These are phyloP conservation scores for Exserohilum rostratum DNA, from an alignment of 2,329 filamentous ascomycete species.

Conservation along the genomic window DNA sequence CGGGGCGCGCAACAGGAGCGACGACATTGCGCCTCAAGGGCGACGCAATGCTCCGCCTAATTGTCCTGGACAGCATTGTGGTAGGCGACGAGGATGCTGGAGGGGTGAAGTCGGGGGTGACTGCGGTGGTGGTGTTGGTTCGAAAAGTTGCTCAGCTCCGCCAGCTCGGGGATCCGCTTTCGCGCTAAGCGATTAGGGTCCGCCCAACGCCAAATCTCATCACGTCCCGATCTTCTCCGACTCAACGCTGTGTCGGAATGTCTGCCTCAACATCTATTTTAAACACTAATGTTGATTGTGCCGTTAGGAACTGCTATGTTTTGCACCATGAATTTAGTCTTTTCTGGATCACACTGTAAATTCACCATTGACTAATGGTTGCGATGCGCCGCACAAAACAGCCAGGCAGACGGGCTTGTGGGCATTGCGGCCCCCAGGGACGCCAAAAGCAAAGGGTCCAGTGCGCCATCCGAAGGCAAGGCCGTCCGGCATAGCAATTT, in stretches of 20 bases:
- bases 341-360: background rate
- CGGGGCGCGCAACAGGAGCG: constrained; percentile 41
- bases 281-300: background rate
- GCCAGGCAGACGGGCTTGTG: background rate
- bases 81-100: constrained; percentile 24
- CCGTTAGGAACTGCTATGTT: background rate
- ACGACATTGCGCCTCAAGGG: constrained; percentile 49
- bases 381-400: background rate
- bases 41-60: constrained; percentile 49
- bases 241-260: constrained; percentile 3
- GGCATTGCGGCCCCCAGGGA: background rate
- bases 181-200: constrained; percentile 17
- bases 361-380: background rate
- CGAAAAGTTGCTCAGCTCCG: constrained; percentile 29
- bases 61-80: constrained; percentile 50
- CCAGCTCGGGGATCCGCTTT: constrained; percentile 27
- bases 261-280: background rate
- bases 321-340: no score
- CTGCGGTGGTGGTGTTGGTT: constrained; percentile 24
- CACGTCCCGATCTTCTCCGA: constrained; percentile 18
- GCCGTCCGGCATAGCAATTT: background rate
- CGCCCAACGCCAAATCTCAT: constrained; percentile 13
- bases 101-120: constrained; percentile 26
- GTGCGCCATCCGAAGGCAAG: background rate
- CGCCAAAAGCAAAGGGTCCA: background rate